Conservation (phyloP, 73 alveolate genomes). For the Strombidium stylifer region DNA sequence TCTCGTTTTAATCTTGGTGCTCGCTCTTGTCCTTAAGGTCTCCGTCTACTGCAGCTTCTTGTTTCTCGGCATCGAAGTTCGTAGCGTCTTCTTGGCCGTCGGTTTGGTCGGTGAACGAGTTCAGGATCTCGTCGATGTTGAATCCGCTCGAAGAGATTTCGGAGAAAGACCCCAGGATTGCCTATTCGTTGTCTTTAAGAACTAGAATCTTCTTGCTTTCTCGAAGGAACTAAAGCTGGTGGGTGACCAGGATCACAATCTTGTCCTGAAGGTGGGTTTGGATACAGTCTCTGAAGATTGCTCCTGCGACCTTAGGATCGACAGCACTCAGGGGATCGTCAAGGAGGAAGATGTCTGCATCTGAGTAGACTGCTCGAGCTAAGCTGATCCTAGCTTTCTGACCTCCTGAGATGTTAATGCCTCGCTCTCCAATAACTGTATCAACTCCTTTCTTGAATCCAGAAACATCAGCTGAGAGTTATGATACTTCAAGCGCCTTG, state of each 20-base stretch:
- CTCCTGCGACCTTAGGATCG: slow-evolving; percentile 94
- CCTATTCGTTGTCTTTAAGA: slow-evolving; percentile 27
- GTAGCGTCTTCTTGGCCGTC: too few species aligned
- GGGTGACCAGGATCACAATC: slow-evolving; percentile 77
- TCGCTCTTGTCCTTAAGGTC: too few species aligned
- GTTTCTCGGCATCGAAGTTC: too few species aligned
- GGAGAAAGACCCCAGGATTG: not conserved
- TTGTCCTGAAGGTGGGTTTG: slow-evolving; percentile 73
- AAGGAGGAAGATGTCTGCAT: slow-evolving; percentile 71
- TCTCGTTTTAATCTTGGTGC: too few species aligned
- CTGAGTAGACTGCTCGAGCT: slow-evolving; percentile 95
- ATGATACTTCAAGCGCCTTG: slow-evolving; percentile 68
- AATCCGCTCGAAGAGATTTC: not conserved
- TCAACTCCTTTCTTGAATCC: slow-evolving; percentile 85
- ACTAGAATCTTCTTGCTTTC: slow-evolving; percentile 31
- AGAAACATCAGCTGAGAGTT: slow-evolving; percentile 81
- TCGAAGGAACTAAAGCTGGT: slow-evolving; percentile 43
- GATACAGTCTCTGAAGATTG: too few species aligned
- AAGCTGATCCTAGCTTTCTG: slow-evolving; percentile 94
- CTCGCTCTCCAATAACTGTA: slow-evolving; percentile 97
- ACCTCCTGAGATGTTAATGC: slow-evolving; percentile 95
- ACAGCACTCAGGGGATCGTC: slow-evolving; percentile 95
- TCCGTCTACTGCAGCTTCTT: too few species aligned
- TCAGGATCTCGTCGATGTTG: not conserved
- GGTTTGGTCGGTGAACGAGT: not conserved